phyloP scores from a whole-genome alignment of 139 green algal genomes.

The Micractinium sp. region DNA sequence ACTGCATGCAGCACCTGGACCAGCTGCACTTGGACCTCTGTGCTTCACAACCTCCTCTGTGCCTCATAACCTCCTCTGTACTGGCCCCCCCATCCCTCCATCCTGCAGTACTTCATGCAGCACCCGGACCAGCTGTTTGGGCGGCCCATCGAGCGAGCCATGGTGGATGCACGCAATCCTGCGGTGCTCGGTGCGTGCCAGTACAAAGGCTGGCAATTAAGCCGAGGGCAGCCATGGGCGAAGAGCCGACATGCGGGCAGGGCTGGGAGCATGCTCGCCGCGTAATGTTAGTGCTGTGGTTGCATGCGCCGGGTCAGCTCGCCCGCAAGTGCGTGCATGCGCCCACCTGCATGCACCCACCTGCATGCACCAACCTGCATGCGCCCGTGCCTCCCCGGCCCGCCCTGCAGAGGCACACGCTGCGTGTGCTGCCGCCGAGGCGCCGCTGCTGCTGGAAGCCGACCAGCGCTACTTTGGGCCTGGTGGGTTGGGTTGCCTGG shows the following conservation, averaged over 20 bases:
- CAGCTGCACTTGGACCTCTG: no score
- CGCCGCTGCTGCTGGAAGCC: slow-evolving; percentile 59
- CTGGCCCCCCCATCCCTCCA: not conserved
- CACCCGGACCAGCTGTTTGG: slow-evolving; percentile 83
- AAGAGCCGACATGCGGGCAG: no score
- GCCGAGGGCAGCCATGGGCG: no score
- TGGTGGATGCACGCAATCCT: slow-evolving; percentile 78
- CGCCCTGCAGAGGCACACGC: slow-evolving; percentile 72
- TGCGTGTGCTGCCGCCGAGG: slow-evolving; percentile 81
- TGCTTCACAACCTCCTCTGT: not conserved
- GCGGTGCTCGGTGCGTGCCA: slow-evolving; percentile 60
- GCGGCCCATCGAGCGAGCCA: slow-evolving; percentile 78
- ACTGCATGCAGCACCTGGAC: no score
- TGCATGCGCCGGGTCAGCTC: no score
- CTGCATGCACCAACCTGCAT: not conserved
- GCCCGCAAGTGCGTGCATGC: no score
- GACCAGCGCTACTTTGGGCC: slow-evolving; percentile 37
- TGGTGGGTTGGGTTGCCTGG: not conserved
- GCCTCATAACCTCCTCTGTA: not conserved
- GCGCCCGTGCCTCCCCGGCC: no score
- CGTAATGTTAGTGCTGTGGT: no score
- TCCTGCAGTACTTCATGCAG: slow-evolving; percentile 84
- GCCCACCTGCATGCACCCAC: not conserved
- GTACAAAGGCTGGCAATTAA: no score
- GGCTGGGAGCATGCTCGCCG: no score